A percentile compares a stretch with the other conserved stretches of the same genome.
phyloP scores from a whole-genome alignment of 805 yeast species.

The Kluyveromyces starmeri region DNA sequence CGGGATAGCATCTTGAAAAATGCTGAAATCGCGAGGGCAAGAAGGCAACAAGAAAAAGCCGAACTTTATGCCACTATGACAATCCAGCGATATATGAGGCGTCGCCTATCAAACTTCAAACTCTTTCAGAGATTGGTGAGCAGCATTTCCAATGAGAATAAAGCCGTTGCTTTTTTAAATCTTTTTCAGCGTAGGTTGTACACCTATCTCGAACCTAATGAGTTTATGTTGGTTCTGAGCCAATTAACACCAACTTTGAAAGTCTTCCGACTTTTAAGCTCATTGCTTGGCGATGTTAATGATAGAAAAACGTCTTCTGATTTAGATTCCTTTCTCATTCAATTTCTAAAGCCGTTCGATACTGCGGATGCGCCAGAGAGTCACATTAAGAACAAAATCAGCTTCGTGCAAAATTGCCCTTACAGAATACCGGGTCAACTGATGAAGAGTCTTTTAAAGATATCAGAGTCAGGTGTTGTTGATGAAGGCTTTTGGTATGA shows the following conservation, averaged over 20 bases:
- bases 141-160: not conserved
- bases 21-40: slow-evolving; percentile 56
- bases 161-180: slow-evolving; percentile 1
- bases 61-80: slow-evolving; percentile 40
- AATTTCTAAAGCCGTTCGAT: not conserved
- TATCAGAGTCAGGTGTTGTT: too few species aligned
- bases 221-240: not conserved
- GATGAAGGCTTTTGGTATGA: not conserved
- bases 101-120: slow-evolving; percentile 7
- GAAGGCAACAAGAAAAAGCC: slow-evolving; percentile 48
- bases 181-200: slow-evolving; percentile 2
- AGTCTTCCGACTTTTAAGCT: not conserved
- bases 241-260: not conserved
- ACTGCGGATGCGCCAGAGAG: not conserved
- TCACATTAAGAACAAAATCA: slow-evolving; percentile 1
- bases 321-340: not conserved
- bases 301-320: slow-evolving; percentile 1
- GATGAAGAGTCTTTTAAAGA: too few species aligned
- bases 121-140: not conserved
- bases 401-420: slow-evolving; percentile 1
- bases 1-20: slow-evolving; percentile 44
- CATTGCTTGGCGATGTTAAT: not conserved
- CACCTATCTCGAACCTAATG: slow-evolving; percentile 1
- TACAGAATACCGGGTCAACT: not conserved
- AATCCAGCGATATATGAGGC: slow-evolving; percentile 43